Conservation (phyloP, 1,284 basidiomycete species). For the Boletellus dicymbophilus region DNA sequence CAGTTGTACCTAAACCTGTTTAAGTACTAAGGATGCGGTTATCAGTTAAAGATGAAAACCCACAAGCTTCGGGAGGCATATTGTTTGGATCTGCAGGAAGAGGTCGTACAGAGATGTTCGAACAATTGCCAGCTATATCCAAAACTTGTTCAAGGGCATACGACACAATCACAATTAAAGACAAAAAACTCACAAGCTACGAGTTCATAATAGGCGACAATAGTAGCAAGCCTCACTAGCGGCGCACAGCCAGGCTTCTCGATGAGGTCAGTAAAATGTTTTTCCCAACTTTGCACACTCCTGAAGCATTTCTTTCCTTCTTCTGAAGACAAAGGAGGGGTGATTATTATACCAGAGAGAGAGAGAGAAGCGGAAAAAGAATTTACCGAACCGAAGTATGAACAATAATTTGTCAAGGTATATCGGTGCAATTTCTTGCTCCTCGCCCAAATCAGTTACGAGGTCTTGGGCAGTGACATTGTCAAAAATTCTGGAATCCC, state of each 20-base stretch:
- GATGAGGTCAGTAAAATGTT: conserved; percentile 12
- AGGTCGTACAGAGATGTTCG: background rate
- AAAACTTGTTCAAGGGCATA: too few relatives aligned
- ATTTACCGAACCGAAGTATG: too few relatives aligned
- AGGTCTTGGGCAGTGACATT: conserved; percentile 18
- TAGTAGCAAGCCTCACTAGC: conserved; percentile 23
- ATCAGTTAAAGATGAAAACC: too few relatives aligned
- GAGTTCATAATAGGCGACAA: conserved; percentile 28
- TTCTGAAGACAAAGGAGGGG: too few relatives aligned
- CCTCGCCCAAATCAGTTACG: conserved; percentile 4
- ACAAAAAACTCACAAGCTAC: conserved; percentile 15
- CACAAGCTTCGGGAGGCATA: conserved; percentile 9
- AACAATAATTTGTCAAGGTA: conserved; percentile 24
- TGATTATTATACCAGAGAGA: too few relatives aligned
- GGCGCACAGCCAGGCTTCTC: background rate
- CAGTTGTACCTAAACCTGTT: too few relatives aligned
- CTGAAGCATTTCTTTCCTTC: too few relatives aligned
- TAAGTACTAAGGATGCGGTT: too few relatives aligned
- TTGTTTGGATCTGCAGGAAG: background rate
- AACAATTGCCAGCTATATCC: too few relatives aligned
- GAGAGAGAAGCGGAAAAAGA: too few relatives aligned
- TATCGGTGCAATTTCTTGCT: conserved; percentile 17
- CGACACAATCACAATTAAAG: too few relatives aligned
- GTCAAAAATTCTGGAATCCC: conserved; percentile 29
- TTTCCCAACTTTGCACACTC: conserved; percentile 9